These are phyloP conservation scores for Linum usitatissimum DNA, from an alignment of 345 rosid genomes.

Conservation along the genomic window DNA sequence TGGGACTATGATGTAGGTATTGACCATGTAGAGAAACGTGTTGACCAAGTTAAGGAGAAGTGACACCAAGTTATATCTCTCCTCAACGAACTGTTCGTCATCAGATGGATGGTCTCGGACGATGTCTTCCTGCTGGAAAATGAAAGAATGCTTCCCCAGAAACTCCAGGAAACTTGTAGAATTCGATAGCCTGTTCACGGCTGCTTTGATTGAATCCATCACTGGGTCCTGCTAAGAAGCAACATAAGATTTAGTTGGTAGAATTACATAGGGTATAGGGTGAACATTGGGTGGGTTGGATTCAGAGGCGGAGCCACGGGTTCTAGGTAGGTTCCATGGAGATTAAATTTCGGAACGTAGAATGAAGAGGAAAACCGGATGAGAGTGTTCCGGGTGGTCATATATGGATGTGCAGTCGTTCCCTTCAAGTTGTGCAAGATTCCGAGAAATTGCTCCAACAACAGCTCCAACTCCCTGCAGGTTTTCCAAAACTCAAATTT, in stretches of 20 bases:
- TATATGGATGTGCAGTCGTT: slow-evolving; percentile 1
- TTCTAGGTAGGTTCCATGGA: too few species aligned
- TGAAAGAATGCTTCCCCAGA: slow-evolving; percentile 94
- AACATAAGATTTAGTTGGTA: slow-evolving; percentile 1
- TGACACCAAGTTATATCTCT: slow-evolving; percentile 74
- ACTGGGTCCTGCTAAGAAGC: slow-evolving; percentile 58
- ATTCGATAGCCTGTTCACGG: slow-evolving; percentile 71
- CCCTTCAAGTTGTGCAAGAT: slow-evolving; percentile 4
- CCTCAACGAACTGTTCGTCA: slow-evolving; percentile 46
- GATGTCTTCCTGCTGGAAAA: slow-evolving; percentile 64
- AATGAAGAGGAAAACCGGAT: slow-evolving; percentile 4
- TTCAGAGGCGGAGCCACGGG: too few species aligned
- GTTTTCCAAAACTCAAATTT: background rate
- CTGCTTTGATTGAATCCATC: slow-evolving; percentile 62
- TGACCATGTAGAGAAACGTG: slow-evolving; percentile 92
- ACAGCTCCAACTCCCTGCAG: slow-evolving; percentile 8
- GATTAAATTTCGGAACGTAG: too few species aligned
- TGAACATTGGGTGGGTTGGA: too few species aligned
- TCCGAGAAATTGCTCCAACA: slow-evolving; percentile 10
- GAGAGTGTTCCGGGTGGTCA: slow-evolving; percentile 1
- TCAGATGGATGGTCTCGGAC: slow-evolving; percentile 26
- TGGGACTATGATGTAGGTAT: slow-evolving; percentile 88
- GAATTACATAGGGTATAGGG: too few species aligned
- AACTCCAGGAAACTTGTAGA: slow-evolving; percentile 80
- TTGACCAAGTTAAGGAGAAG: slow-evolving; percentile 77